A percentile compares a stretch with the other conserved stretches of the same genome.
Conservation (phyloP, 2,329 filamentous ascomycete species). For the Colletotrichum cuscutae region DNA sequence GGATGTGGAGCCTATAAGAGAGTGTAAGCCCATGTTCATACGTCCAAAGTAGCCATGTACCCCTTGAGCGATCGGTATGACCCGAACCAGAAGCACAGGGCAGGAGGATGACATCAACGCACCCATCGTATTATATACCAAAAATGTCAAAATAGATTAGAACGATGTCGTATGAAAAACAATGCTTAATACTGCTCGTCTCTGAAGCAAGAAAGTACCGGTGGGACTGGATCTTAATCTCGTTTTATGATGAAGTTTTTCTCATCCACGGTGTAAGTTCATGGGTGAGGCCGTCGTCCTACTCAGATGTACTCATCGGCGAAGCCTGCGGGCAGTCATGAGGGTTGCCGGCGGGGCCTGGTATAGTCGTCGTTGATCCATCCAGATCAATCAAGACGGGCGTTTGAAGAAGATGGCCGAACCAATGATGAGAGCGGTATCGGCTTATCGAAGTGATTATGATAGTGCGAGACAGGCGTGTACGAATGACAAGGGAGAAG, state of each 20-base stretch:
- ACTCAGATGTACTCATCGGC: constrained; percentile 6
- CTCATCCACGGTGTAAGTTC: neutral
- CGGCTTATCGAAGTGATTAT: constrained; percentile 2
- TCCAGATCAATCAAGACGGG: constrained; percentile 1
- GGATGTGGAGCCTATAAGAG: constrained; percentile 18
- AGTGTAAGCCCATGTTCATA: constrained; percentile 16
- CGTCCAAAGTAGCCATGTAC: neutral
- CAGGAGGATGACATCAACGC: constrained; percentile 1
- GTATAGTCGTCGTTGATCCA: constrained; percentile 9
- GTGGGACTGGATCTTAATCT: neutral
- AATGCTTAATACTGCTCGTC: neutral
- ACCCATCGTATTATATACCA: constrained; percentile 21
- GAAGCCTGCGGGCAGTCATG: constrained; percentile 32
- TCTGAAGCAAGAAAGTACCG: neutral
- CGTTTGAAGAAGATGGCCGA: neutral
- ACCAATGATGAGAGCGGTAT: constrained; percentile 11
- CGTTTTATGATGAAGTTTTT: constrained; percentile 11
- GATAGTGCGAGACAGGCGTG: neutral
- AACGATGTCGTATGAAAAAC: neutral
- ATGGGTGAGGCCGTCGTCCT: constrained; percentile 17
- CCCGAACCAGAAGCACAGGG: neutral
- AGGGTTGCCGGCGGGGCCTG: constrained; percentile 28
- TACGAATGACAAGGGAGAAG: neutral
- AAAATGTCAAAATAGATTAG: neutral
- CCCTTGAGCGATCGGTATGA: neutral